Base-by-base conservation (phyloP, 495 filamentous ascomycete genomes). In the Thozetella sp. region DNA sequence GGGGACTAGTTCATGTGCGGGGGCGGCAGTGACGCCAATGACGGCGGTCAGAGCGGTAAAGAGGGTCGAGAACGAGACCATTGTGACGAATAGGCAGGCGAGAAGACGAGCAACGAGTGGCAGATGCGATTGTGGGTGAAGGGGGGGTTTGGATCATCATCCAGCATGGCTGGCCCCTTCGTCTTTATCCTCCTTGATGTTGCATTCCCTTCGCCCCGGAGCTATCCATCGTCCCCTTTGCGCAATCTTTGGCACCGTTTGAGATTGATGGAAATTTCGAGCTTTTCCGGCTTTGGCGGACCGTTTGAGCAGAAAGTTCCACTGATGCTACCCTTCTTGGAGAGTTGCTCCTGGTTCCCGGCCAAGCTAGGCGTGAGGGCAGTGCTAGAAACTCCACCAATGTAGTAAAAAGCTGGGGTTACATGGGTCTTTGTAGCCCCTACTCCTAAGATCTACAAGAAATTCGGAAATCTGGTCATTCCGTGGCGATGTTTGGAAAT, bases 1-100 rank as follows among this genome's bases (percentile, higher is more conserved):
- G 17, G 62, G 68, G 11, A 61, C 62, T 30, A 78, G 74, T 12
- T 24, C 46, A 52, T 65, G 58, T 37, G 58, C 55, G 54, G 60
- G 60, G 1, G 56, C 24, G 23, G 63, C 56, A 37, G 58, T 40
- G 52, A 43, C 63, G 34, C 55, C 55, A 26, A 55, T 40, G 51
- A 48, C 3, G 43, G 43, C 43, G 10, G 43, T 48, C 43, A 48
- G 43, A n/a, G 43, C 45, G 52, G 62, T 51, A 19, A 66, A 19
- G 54, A 66, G 40, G 26, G 63, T 25, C 54, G 55, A 57, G 63
- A 66, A 3, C 22, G 63, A 63, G 19, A 66, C 60, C 63, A 66
- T 66, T 15, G 20, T 63, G 61, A 52, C 53, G 43, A 20, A 12
- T 25, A 0, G 13, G n/a, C 26, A 2, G 24, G 61, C 6, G 9